phyloP scores from a whole-genome alignment of 2,329 filamentous ascomycete genomes.

The Curvularia sp. region DNA sequence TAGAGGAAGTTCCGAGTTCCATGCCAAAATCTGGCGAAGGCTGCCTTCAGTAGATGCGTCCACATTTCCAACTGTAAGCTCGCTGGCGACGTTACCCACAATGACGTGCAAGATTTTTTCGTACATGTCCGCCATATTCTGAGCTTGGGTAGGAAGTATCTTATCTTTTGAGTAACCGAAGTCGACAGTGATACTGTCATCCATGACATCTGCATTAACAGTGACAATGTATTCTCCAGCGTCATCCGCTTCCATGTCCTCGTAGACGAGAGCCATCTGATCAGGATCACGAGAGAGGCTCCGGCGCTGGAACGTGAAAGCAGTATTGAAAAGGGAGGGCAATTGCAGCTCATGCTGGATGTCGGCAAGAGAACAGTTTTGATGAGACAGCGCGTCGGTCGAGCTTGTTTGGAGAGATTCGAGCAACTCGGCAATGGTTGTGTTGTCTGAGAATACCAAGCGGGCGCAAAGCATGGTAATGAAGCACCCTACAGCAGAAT shows the following conservation, averaged over 20 bases:
- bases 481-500: constrained; percentile 60
- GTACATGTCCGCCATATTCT: constrained; percentile 43
- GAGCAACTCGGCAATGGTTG: constrained; percentile 51
- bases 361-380: constrained; percentile 56
- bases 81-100: constrained; percentile 20
- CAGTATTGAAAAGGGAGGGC: constrained; percentile 48
- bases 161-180: constrained; percentile 46
- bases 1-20: constrained; percentile 39
- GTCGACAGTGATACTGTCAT: constrained; percentile 39
- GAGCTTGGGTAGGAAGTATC: constrained; percentile 35
- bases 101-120: constrained; percentile 37
- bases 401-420: constrained; percentile 57
- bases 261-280: constrained; percentile 38
- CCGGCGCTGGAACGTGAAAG: constrained; percentile 48
- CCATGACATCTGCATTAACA: constrained; percentile 45
- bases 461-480: constrained; percentile 65
- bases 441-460: constrained; percentile 49
- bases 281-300: constrained; percentile 34
- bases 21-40: constrained; percentile 35
- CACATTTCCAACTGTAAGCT: constrained; percentile 35
- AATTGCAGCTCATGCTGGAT: constrained; percentile 49
- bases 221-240: constrained; percentile 48
- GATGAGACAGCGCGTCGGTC: constrained; percentile 57
- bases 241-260: constrained; percentile 48
- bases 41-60: constrained; percentile 35